phyloP scores from a whole-genome alignment of 768 basidiomycete species.

The Kwoniella botswanensis region DNA sequence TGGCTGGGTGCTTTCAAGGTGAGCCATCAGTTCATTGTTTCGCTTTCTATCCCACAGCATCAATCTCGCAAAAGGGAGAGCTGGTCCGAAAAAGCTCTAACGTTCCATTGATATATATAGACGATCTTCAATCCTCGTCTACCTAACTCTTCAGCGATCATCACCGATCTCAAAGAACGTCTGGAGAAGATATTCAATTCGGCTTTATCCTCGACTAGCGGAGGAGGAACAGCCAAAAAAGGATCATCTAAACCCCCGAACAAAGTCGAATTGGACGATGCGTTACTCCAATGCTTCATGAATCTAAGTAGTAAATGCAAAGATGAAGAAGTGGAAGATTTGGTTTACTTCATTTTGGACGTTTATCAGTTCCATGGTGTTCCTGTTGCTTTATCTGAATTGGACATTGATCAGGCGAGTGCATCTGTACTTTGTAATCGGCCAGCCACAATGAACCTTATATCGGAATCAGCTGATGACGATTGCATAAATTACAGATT shows the following conservation, averaged over 20 bases:
- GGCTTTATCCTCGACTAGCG: constrained; percentile 62
- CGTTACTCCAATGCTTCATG: constrained; percentile 83
- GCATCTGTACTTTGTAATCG: too few relatives aligned
- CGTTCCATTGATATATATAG: constrained; percentile 27
- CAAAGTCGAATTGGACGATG: constrained; percentile 65
- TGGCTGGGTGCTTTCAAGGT: constrained; percentile 99
- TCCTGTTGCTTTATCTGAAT: constrained; percentile 83
- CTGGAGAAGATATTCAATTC: constrained; percentile 78
- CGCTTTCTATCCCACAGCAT: not conserved
- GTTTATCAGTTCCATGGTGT: constrained; percentile 92
- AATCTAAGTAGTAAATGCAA: constrained; percentile 78
- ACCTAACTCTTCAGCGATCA: constrained; percentile 61
- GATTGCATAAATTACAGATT: constrained; percentile 47
- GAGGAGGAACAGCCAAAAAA: constrained; percentile 59
- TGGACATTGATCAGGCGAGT: constrained; percentile 84
- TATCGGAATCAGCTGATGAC: too few relatives aligned
- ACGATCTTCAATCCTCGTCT: constrained; percentile 52
- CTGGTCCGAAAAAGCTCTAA: not conserved
- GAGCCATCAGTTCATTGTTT: constrained; percentile 28
- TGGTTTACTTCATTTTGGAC: constrained; percentile 91
- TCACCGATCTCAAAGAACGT: constrained; percentile 68
- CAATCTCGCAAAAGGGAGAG: too few relatives aligned
- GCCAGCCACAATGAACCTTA: too few relatives aligned
- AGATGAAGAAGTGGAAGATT: constrained; percentile 93
- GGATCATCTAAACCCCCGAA: not conserved